A percentile compares a stretch with the other conserved stretches of the same genome.
Conservation (phyloP, 495 filamentous ascomycete species). For the Hypoxylon subgilvum region DNA sequence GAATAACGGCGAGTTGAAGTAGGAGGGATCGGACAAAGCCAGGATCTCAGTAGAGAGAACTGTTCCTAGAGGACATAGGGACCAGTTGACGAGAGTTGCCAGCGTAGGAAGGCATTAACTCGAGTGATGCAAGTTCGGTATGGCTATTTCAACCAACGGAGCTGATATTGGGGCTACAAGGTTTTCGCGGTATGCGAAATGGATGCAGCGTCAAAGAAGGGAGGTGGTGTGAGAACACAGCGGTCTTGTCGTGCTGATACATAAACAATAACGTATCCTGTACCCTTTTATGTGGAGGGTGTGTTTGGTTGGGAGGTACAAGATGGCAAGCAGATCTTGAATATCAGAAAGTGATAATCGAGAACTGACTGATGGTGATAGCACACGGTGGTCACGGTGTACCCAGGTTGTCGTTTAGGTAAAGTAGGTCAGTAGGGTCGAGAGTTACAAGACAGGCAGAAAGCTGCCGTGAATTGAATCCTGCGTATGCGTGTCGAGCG, state of each 20-base stretch:
- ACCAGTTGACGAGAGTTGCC: conserved; percentile 49
- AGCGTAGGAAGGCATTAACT: conserved; percentile 61
- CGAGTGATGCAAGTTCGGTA: conserved; percentile 45
- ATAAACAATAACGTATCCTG: conserved; percentile 60
- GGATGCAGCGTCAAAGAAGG: conserved; percentile 90
- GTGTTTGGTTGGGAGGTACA: conserved; percentile 25
- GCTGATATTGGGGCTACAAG: conserved; percentile 80
- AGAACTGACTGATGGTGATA: conserved; percentile 1
- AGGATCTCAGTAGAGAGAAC: conserved; percentile 56
- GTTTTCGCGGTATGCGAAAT: conserved; percentile 90
- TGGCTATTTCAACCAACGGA: conserved; percentile 78
- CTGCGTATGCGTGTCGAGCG: conserved; percentile 19
- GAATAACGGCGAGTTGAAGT: conserved; percentile 19
- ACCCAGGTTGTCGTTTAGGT: neutral
- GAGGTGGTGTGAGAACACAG: conserved; percentile 74
- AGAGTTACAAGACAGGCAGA: too few relatives aligned
- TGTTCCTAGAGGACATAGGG: conserved; percentile 58
- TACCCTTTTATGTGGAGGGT: conserved; percentile 49
- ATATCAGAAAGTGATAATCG: conserved; percentile 5
- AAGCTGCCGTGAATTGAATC: conserved; percentile 16
- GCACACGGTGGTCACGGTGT: neutral
- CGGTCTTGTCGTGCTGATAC: conserved; percentile 62
- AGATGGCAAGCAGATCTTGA: conserved; percentile 15
- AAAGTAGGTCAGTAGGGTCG: too few relatives aligned
- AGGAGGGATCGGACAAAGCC: conserved; percentile 43